phyloP scores from a whole-genome alignment of 2,329 filamentous ascomycete genomes.

The Tolypocladium nubicola region DNA sequence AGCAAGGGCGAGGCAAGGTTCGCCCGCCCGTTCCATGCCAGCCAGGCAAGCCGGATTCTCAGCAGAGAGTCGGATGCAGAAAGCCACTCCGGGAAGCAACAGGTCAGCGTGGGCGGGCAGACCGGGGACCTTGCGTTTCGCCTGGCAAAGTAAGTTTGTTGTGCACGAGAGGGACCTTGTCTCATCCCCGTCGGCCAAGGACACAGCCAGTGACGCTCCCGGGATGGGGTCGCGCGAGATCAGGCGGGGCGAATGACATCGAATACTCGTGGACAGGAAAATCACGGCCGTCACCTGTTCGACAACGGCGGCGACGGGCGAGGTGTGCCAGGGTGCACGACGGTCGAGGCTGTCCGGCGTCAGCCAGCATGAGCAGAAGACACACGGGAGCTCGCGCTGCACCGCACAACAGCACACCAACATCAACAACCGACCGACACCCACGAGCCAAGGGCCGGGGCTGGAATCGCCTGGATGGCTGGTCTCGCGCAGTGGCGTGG shows the following conservation, averaged over 20 bases:
- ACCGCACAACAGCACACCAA: not conserved
- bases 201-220: not conserved
- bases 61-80: not conserved
- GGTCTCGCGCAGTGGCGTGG: constrained; percentile 6
- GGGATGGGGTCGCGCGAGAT: not conserved
- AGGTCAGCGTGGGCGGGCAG: not conserved
- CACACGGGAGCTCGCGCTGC: not conserved
- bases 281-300: not conserved
- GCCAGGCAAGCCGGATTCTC: not conserved
- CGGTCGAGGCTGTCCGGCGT: constrained; percentile 4
- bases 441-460: constrained; percentile 1
- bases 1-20: not conserved
- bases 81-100: not conserved
- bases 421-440: not conserved
- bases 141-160: not conserved
- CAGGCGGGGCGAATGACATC: not conserved
- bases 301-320: not conserved
- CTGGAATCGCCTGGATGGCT: constrained; percentile 7
- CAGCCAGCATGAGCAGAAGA: not conserved
- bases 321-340: not conserved
- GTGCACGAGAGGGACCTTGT: not conserved
- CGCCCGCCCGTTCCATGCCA: not conserved
- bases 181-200: not conserved
- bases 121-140: not conserved
- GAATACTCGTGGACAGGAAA: not conserved